A percentile compares a stretch with the other conserved stretches of the same genome.
These are phyloP conservation scores for Pharnaceum exiguum DNA, from an alignment of 148 eudicot species.

Conservation along the genomic window DNA sequence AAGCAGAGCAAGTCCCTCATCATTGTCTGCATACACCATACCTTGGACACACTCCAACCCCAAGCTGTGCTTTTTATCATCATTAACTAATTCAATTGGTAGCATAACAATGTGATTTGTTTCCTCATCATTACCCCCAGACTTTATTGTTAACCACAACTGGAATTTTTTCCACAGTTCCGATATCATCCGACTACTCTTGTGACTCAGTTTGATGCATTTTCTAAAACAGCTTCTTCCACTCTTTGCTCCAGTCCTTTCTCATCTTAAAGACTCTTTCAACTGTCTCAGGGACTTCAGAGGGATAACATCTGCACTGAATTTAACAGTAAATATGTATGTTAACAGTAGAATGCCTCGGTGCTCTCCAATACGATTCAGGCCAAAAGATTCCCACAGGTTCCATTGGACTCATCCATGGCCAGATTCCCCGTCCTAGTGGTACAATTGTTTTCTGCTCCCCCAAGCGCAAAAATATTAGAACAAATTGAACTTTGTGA, in stretches of 20 bases:
- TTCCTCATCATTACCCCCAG: neutral
- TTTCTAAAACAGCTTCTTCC: neutral
- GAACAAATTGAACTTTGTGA: too few relatives aligned
- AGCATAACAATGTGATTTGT: neutral
- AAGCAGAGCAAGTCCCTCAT: neutral
- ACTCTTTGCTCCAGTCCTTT: neutral
- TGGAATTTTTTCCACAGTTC: neutral
- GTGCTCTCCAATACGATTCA: too few relatives aligned
- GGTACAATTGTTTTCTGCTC: too few relatives aligned
- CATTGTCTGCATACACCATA: neutral
- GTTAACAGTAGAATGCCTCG: too few relatives aligned
- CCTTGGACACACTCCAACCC: slow-evolving; percentile 1
- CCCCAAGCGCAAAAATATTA: too few relatives aligned
- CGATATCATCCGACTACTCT: neutral
- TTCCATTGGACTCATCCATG: too few relatives aligned
- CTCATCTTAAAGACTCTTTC: neutral
- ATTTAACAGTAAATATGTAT: too few relatives aligned
- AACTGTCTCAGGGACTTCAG: neutral
- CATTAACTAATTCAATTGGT: slow-evolving; percentile 6
- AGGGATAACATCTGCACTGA: too few relatives aligned
- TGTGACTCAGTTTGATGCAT: neutral
- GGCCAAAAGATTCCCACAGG: too few relatives aligned
- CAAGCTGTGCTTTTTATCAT: neutral
- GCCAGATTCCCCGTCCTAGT: too few relatives aligned
- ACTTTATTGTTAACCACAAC: neutral